A percentile compares a stretch with the other conserved stretches of the same genome.
These are phyloP conservation scores for Phoenix roebelenii DNA, from an alignment of 176 grass and related monocot species.

Conservation along the genomic window DNA sequence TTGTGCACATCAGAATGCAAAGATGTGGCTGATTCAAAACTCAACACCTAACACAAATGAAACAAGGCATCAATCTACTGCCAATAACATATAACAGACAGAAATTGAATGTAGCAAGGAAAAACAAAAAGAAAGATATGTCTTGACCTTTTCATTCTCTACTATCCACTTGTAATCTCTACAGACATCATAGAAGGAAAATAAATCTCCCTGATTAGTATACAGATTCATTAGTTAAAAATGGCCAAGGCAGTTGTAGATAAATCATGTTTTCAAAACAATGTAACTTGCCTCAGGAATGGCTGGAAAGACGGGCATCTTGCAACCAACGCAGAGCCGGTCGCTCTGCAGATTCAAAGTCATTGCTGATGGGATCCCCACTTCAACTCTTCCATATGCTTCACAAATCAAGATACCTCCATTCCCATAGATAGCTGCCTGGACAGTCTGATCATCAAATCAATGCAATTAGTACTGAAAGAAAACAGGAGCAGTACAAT, in stretches of 20 bases:
- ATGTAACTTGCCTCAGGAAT: slow-evolving; percentile 43
- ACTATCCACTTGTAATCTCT: slow-evolving; percentile 81
- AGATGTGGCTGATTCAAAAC: slow-evolving; percentile 38
- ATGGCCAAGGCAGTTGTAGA: too few relatives aligned
- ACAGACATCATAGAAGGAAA: slow-evolving; percentile 91
- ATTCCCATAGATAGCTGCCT: slow-evolving; percentile 55
- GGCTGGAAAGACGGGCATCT: slow-evolving; percentile 80
- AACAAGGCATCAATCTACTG: slow-evolving; percentile 1
- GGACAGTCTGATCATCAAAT: slow-evolving; percentile 60
- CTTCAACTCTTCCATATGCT: slow-evolving; percentile 79
- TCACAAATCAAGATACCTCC: slow-evolving; percentile 74
- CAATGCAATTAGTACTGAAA: slow-evolving; percentile 15
- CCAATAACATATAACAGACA: background rate
- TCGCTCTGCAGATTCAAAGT: slow-evolving; percentile 66
- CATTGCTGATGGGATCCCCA: slow-evolving; percentile 70
- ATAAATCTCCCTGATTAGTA: slow-evolving; percentile 68
- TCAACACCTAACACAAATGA: slow-evolving; percentile 38
- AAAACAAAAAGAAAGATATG: slow-evolving; percentile 19
- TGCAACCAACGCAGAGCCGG: slow-evolving; percentile 77
- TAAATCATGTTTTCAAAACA: background rate
- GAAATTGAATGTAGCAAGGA: background rate
- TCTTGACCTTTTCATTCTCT: slow-evolving; percentile 59
- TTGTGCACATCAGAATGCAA: slow-evolving; percentile 30
- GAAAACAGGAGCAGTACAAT: too few relatives aligned
- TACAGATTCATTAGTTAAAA: slow-evolving; percentile 17